Evolutionary conservation across 2,329 filamentous ascomycete species (phyloP).

Genomic region (Beauveria asiatica): DNA sequence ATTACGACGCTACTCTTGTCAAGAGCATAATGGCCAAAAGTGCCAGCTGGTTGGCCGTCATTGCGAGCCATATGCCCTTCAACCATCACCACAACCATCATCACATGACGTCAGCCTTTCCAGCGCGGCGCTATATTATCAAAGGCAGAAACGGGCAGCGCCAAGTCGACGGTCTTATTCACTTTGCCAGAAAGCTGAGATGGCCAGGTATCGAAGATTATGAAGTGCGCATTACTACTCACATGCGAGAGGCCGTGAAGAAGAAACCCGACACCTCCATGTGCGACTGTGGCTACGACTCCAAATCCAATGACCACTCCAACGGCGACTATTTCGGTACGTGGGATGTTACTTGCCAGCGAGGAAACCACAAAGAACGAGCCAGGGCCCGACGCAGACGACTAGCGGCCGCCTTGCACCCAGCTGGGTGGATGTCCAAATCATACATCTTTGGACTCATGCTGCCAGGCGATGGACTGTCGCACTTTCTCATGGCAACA

Average conservation of each 20-base stretch:
- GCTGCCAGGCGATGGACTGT: constrained; percentile 53
- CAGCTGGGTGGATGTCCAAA: constrained; percentile 58
- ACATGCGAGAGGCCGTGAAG: constrained; percentile 34
- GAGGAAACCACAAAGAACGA: constrained; percentile 21
- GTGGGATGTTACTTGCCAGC: constrained; percentile 27
- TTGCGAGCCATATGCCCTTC: constrained; percentile 47
- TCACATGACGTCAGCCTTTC: constrained; percentile 21
- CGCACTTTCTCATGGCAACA: constrained; percentile 58
- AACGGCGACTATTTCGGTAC: constrained; percentile 38
- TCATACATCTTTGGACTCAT: constrained; percentile 59
- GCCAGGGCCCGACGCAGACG: constrained; percentile 39
- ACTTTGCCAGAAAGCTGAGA: constrained; percentile 53
- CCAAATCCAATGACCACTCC: neutral
- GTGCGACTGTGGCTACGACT: constrained; percentile 3
- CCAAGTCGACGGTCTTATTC: constrained; percentile 52
- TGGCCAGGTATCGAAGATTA: constrained; percentile 54
- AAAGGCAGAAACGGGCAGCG: constrained; percentile 47
- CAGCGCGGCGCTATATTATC: constrained; percentile 37
- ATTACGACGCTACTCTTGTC: constrained; percentile 9
- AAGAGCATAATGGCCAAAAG: constrained; percentile 18
- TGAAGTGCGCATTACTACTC: constrained; percentile 39
- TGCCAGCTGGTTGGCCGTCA: constrained; percentile 46
- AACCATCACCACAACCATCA: constrained; percentile 30
- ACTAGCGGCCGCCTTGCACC: constrained; percentile 48
- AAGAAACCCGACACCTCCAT: constrained; percentile 18